A percentile compares a stretch with the other conserved stretches of the same genome.
Evolutionary conservation across 192 early-diverging fungal genomes (phyloP).

Genomic region (Mortierella hygrophila): DNA sequence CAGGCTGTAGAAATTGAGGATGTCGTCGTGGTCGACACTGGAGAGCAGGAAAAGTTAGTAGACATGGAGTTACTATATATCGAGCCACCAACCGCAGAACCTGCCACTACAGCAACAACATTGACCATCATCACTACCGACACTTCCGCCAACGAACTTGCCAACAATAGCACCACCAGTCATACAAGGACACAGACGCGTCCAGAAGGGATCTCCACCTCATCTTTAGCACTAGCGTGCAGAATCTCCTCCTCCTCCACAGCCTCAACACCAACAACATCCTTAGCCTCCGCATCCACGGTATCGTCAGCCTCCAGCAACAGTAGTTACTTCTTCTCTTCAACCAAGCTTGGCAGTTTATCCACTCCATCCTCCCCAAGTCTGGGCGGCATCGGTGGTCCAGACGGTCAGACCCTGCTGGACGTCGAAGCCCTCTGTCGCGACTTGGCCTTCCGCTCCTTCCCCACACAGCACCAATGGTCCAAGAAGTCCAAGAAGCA

Average conservation of each 20-base stretch:
- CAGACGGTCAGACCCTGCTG: constrained; percentile 23
- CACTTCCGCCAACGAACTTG: not conserved
- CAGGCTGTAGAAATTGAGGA: not conserved
- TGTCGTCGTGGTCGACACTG: too few relatives aligned
- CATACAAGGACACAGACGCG: not conserved
- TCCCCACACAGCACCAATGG: constrained; percentile 55
- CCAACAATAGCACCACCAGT: not conserved
- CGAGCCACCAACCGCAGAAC: not conserved
- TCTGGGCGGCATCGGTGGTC: constrained; percentile 18
- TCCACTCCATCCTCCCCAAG: constrained; percentile 20
- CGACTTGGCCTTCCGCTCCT: constrained; percentile 42
- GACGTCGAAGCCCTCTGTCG: constrained; percentile 42
- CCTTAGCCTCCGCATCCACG: constrained; percentile 6
- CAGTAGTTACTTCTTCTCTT: constrained; percentile 7
- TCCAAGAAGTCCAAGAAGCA: constrained; percentile 24
- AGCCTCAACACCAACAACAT: constrained; percentile 6
- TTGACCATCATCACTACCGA: not conserved
- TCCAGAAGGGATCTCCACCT: not conserved
- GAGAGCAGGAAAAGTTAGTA: not conserved
- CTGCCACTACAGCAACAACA: not conserved
- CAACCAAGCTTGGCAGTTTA: constrained; percentile 16
- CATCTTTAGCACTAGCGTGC: not conserved
- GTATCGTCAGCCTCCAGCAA: not conserved
- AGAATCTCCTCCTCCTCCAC: not conserved
- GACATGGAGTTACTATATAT: not conserved